Evolutionary conservation across 768 basidiomycete species (phyloP).

Genomic region (Leccinum arenicola): DNA sequence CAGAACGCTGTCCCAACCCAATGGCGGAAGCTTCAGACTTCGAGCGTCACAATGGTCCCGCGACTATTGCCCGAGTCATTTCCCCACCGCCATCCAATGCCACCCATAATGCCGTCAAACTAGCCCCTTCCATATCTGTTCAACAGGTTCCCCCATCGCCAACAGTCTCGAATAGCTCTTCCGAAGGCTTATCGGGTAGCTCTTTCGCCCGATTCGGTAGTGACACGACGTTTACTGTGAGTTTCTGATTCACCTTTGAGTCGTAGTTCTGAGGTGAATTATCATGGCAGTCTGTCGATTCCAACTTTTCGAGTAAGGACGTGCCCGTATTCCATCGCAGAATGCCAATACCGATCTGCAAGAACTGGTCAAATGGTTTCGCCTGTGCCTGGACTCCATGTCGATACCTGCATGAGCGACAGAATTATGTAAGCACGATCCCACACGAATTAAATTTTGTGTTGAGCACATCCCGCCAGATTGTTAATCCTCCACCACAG

Average conservation of each 20-base stretch:
- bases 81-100: slow-evolving; percentile 7
- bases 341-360: background rate
- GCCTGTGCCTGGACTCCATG: background rate
- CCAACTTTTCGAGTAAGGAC: slow-evolving; percentile 6
- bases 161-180: slow-evolving; percentile 7
- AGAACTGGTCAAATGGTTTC: background rate
- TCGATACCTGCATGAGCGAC: slow-evolving; percentile 7
- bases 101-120: slow-evolving; percentile 6
- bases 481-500: background rate
- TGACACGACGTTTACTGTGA: slow-evolving; percentile 23
- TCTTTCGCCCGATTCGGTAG: slow-evolving; percentile 14
- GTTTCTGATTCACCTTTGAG: background rate
- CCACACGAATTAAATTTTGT: background rate
- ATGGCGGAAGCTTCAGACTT: background rate
- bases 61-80: background rate
- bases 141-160: slow-evolving; percentile 14
- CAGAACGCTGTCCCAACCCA: background rate
- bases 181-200: slow-evolving; percentile 16
- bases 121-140: background rate
- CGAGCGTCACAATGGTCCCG: slow-evolving; percentile 8
- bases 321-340: background rate
- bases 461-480: slow-evolving; percentile 1
- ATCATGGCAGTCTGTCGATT: slow-evolving; percentile 17
- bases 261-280: background rate
- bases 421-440: slow-evolving; percentile 9